Percentiles rank a stretch among this genome's conserved stretches.
Evolutionary conservation across 768 basidiomycete genomes (phyloP).

Genomic region (Boletus insuetus): DNA sequence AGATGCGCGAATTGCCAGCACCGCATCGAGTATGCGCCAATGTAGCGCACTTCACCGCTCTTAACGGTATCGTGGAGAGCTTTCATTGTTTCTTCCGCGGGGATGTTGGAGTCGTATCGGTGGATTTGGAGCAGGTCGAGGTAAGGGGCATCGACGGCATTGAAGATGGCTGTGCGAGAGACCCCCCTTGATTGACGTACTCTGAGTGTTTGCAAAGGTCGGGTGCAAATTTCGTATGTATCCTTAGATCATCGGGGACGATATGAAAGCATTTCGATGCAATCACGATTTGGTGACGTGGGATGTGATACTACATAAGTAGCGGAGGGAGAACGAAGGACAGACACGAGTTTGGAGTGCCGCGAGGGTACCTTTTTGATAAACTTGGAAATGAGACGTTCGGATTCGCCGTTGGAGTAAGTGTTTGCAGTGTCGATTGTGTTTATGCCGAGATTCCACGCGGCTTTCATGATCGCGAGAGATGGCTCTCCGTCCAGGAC

Average conservation of each 20-base stretch:
- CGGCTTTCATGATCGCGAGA: slow-evolving; percentile 35
- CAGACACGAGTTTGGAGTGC: neutral
- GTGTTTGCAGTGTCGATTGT: slow-evolving; percentile 41
- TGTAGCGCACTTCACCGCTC: slow-evolving; percentile 48
- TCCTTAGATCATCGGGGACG: slow-evolving; percentile 7
- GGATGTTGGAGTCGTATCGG: slow-evolving; percentile 36
- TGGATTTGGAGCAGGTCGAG: slow-evolving; percentile 45
- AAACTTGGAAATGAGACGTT: slow-evolving; percentile 36
- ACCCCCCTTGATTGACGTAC: slow-evolving; percentile 34
- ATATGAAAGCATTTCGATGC: slow-evolving; percentile 26
- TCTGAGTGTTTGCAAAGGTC: neutral
- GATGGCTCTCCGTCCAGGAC: slow-evolving; percentile 31
- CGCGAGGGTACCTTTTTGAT: slow-evolving; percentile 30
- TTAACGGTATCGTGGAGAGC: slow-evolving; percentile 49
- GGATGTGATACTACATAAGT: slow-evolving; percentile 25
- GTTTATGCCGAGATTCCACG: slow-evolving; percentile 40
- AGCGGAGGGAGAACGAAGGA: no score
- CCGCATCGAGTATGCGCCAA: no score
- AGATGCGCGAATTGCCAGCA: no score
- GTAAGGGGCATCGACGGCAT: slow-evolving; percentile 38
- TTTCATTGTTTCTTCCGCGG: slow-evolving; percentile 47
- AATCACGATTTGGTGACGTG: slow-evolving; percentile 32
- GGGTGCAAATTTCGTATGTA: neutral
- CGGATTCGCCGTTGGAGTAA: slow-evolving; percentile 37
- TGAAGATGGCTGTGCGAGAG: slow-evolving; percentile 38